These are phyloP conservation scores for Boletus edulis DNA, from an alignment of 768 basidiomycete genomes.

Conservation along the genomic window DNA sequence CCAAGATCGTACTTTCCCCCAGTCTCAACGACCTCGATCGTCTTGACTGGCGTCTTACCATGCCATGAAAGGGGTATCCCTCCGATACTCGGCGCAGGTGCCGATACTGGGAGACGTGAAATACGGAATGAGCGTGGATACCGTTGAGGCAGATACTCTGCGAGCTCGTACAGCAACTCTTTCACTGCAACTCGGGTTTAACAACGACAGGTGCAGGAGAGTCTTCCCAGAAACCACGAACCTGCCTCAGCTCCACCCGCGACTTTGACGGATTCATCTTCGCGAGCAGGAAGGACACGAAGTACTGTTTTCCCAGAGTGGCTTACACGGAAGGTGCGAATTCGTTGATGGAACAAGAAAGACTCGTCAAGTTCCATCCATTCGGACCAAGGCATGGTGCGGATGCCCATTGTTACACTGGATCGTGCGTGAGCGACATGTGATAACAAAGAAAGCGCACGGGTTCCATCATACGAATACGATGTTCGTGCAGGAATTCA, in stretches of 20 bases:
- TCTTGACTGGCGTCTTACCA: constrained; percentile 49
- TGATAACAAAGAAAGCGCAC: not conserved
- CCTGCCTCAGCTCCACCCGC: constrained; percentile 34
- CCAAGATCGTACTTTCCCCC: constrained; percentile 52
- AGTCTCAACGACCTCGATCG: constrained; percentile 52
- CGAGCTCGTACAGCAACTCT: constrained; percentile 67
- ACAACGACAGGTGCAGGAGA: not conserved
- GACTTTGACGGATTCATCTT: constrained; percentile 38
- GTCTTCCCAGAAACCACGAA: constrained; percentile 3
- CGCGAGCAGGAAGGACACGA: constrained; percentile 43
- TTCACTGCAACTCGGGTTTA: constrained; percentile 40
- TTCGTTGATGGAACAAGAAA: constrained; percentile 53
- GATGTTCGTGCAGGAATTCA: not conserved
- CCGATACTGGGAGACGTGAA: constrained; percentile 33
- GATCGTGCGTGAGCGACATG: not conserved
- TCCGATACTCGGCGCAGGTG: constrained; percentile 17
- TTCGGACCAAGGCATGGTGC: constrained; percentile 66
- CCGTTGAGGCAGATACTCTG: constrained; percentile 64
- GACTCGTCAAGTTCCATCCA: constrained; percentile 77
- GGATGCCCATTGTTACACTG: constrained; percentile 74
- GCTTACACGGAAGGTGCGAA: constrained; percentile 53
- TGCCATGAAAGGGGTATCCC: constrained; percentile 36
- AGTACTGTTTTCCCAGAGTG: constrained; percentile 50
- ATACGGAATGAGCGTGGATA: constrained; percentile 62
- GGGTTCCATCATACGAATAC: not conserved